These are phyloP conservation scores for Phialemoniopsis sp. DNA, from an alignment of 2,329 filamentous ascomycete genomes.

Conservation along the genomic window DNA sequence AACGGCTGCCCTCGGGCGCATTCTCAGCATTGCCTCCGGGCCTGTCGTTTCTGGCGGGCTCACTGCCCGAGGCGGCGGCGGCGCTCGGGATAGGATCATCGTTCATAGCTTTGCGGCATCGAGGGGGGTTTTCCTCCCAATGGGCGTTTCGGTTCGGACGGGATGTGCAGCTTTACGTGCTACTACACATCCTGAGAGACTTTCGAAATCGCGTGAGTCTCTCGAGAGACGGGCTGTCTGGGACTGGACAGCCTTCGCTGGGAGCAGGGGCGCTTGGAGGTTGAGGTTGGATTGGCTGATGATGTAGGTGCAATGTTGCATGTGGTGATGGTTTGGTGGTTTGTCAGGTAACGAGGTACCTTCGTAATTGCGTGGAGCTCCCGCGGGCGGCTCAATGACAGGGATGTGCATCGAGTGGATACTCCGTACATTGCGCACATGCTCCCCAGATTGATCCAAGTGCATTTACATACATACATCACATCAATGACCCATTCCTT, in stretches of 20 bases:
- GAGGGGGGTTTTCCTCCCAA: constrained; percentile 15
- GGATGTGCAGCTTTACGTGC: constrained; percentile 17
- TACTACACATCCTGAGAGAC: background rate
- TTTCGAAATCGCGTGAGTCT: background rate
- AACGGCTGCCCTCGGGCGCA: constrained; percentile 1
- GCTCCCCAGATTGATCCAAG: no score
- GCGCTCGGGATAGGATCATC: constrained; percentile 38
- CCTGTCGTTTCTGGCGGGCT: constrained; percentile 5
- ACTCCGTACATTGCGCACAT: no score
- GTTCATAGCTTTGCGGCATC: constrained; percentile 40
- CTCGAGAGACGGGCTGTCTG: background rate
- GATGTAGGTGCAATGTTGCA: no score
- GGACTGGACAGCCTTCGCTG: background rate
- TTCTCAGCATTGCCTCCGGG: constrained; percentile 3
- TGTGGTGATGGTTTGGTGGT: no score
- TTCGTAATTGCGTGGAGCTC: no score
- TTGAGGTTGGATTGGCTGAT: background rate
- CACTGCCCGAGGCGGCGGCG: constrained; percentile 19
- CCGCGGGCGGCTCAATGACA: no score
- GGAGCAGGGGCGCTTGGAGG: background rate
- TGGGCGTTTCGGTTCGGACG: constrained; percentile 11
- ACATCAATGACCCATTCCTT: no score
- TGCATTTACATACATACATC: no score
- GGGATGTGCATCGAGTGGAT: no score
- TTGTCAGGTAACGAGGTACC: no score